phyloP scores from a whole-genome alignment of 169 alveolate species.

The Eimeria necatrix region DNA sequence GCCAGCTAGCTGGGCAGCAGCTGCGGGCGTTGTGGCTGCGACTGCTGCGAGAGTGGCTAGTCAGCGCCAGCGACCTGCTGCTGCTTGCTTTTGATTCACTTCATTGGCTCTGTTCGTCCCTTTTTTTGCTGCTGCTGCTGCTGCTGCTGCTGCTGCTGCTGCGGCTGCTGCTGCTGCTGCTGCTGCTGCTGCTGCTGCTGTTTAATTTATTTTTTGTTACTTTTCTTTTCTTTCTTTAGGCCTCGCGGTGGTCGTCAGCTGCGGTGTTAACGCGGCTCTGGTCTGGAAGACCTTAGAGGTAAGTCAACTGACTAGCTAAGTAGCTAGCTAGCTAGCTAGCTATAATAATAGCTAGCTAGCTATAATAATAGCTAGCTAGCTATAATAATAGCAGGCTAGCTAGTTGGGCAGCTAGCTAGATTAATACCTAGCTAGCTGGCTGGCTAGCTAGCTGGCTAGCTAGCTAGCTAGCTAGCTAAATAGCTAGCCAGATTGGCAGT shows the following conservation, averaged over 20 bases:
- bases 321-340: not conserved
- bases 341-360: not conserved
- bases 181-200: not conserved
- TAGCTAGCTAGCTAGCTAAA: too few species aligned
- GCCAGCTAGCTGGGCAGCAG: too few species aligned
- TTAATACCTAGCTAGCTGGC: not conserved
- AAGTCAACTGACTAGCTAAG: not conserved
- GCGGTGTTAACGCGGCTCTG: conserved; percentile 27
- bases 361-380: not conserved
- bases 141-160: not conserved
- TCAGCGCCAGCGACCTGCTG: too few species aligned
- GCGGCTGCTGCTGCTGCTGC: not conserved
- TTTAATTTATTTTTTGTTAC: not conserved
- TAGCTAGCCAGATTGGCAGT: too few species aligned
- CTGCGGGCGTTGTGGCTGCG: too few species aligned
- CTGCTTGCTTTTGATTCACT: too few species aligned
- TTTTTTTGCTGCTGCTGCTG: not conserved
- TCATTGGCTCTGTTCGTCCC: not conserved
- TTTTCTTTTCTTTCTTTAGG: not conserved
- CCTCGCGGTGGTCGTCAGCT: not conserved
- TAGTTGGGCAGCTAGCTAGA: not conserved
- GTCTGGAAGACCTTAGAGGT: not conserved
- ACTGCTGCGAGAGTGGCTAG: too few species aligned
- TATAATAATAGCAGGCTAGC: not conserved
- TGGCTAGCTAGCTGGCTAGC: too few species aligned